These are phyloP conservation scores for Tricholoma sp. DNA, from an alignment of 768 basidiomycete species.

Conservation along the genomic window DNA sequence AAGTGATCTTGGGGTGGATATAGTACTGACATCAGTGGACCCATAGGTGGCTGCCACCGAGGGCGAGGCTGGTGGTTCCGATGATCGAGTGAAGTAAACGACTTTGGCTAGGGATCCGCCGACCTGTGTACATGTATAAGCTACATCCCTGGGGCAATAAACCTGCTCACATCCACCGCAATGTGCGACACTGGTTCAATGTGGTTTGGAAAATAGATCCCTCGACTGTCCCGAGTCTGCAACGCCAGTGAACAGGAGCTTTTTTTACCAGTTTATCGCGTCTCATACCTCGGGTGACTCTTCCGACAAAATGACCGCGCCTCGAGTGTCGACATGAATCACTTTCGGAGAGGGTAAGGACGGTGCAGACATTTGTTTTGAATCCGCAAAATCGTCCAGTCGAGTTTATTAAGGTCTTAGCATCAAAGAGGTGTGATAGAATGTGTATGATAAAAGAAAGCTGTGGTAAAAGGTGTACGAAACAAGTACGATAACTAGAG, in stretches of 20 bases:
- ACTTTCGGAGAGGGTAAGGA: slow-evolving; percentile 77
- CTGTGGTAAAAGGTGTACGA: not conserved
- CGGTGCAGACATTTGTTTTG: slow-evolving; percentile 39
- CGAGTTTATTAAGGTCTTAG: slow-evolving; percentile 5
- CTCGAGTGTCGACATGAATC: slow-evolving; percentile 93
- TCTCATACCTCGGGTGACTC: slow-evolving; percentile 85
- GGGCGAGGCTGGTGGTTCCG: slow-evolving; percentile 78
- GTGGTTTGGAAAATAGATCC: slow-evolving; percentile 96
- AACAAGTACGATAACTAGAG: no score
- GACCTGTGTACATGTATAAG: slow-evolving; percentile 48
- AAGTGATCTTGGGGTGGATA: slow-evolving; percentile 40
- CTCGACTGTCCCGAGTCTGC: slow-evolving; percentile 89
- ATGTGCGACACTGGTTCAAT: slow-evolving; percentile 98
- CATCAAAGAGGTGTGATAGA: slow-evolving; percentile 4
- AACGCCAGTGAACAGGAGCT: slow-evolving; percentile 9
- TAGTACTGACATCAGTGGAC: slow-evolving; percentile 41
- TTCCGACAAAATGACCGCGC: slow-evolving; percentile 89
- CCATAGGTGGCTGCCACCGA: slow-evolving; percentile 59
- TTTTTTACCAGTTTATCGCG: slow-evolving; percentile 2
- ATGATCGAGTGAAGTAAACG: slow-evolving; percentile 95
- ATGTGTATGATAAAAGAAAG: slow-evolving; percentile 1
- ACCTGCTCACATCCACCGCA: slow-evolving; percentile 83
- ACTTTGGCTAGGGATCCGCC: slow-evolving; percentile 98
- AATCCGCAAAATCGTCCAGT: slow-evolving; percentile 7
- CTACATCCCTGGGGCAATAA: slow-evolving; percentile 3